Percentiles rank a stretch among this genome's conserved stretches.
phyloP scores from a whole-genome alignment of 1,284 basidiomycete genomes.

The Anthracocystis walkeri region DNA sequence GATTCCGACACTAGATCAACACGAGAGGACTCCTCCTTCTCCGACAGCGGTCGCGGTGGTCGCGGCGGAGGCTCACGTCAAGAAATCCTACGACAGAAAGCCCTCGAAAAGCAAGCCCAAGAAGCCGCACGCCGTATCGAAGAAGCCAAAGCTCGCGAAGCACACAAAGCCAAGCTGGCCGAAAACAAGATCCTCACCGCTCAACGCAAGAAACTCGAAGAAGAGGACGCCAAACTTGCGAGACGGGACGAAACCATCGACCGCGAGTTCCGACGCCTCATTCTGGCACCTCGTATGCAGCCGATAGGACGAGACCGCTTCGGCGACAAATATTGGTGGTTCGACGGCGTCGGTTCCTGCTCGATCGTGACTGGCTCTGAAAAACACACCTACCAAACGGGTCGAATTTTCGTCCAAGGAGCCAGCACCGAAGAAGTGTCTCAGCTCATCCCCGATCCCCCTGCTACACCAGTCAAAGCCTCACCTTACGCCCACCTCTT shows the following conservation, averaged over 20 bases:
- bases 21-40: conserved; percentile 52
- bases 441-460: conserved; percentile 16
- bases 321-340: conserved; percentile 96
- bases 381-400: conserved; percentile 80
- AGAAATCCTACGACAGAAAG: conserved; percentile 64
- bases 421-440: conserved; percentile 75
- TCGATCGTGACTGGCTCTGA: conserved; percentile 73
- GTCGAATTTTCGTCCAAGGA: conserved; percentile 89
- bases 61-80: conserved; percentile 47
- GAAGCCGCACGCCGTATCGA: conserved; percentile 45
- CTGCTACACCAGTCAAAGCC: background rate
- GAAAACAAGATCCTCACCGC: conserved; percentile 58
- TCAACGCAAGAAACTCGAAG: conserved; percentile 70
- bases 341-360: conserved; percentile 91
- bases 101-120: conserved; percentile 57
- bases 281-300: conserved; percentile 84
- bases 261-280: conserved; percentile 87
- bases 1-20: conserved; percentile 45
- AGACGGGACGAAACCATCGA: conserved; percentile 86
- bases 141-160: conserved; percentile 49
- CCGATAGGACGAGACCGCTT: conserved; percentile 92
- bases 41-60: conserved; percentile 16
- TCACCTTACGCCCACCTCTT: conserved; percentile 38
- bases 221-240: conserved; percentile 84
- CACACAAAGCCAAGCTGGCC: conserved; percentile 53